Conservation (phyloP, 2,329 filamentous ascomycete genomes). For the Trichoderma hamatum region DNA sequence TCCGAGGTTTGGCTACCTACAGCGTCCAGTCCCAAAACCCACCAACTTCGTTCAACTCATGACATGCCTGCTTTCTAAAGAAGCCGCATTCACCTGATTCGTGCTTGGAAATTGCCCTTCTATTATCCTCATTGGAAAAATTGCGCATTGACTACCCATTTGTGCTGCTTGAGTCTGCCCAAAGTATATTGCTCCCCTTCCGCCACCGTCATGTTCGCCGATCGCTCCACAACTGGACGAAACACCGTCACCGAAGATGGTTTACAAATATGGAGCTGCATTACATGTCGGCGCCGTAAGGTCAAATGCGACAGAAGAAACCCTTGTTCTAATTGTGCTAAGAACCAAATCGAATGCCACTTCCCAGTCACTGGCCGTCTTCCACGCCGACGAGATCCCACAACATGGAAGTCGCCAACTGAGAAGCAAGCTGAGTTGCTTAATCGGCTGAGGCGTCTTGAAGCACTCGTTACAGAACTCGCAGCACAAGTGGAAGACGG, state of each 20-base stretch:
- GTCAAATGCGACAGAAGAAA: slow-evolving; percentile 38
- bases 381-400: slow-evolving; percentile 32
- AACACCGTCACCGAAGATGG: neutral
- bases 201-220: neutral
- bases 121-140: neutral
- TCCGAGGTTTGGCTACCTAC: slow-evolving; percentile 13
- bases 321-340: slow-evolving; percentile 37
- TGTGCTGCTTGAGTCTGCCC: neutral
- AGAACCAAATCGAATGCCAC: slow-evolving; percentile 36
- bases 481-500: slow-evolving; percentile 19
- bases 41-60: neutral
- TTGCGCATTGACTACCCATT: neutral
- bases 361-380: slow-evolving; percentile 39
- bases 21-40: neutral
- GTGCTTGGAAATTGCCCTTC: neutral
- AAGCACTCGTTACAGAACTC: slow-evolving; percentile 35
- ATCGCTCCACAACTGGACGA: neutral
- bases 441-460: slow-evolving; percentile 33
- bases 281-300: slow-evolving; percentile 39
- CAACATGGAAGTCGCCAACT: slow-evolving; percentile 31
- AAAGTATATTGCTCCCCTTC: neutral
- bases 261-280: slow-evolving; percentile 36
- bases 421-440: slow-evolving; percentile 38
- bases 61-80: neutral
- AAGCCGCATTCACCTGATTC: neutral